Evolutionary conservation across 352 stramenopile species (phyloP).

Genomic region (Elongisporangium prolatum): DNA sequence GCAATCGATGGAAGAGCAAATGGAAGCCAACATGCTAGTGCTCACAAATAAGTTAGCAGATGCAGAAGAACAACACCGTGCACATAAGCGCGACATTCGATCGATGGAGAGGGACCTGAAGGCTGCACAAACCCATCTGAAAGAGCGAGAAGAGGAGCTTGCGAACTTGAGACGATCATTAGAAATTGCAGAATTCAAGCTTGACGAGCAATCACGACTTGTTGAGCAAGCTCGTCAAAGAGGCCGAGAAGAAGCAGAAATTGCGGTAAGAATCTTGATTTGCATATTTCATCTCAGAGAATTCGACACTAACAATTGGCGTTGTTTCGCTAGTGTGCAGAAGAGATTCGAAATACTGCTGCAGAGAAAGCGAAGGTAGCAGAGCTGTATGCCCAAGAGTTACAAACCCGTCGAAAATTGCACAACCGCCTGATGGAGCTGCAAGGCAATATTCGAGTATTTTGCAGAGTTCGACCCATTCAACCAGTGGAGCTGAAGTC

Average conservation of each 20-base stretch:
- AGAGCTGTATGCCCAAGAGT: conserved; percentile 66
- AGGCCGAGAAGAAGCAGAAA: conserved; percentile 39
- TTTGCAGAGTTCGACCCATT: conserved; percentile 88
- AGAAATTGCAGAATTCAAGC: conserved; percentile 29
- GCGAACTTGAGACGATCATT: conserved; percentile 19
- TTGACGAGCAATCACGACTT: conserved; percentile 25
- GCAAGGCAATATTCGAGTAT: conserved; percentile 92
- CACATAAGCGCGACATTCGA: conserved; percentile 50
- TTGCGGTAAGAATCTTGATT: conserved; percentile 31
- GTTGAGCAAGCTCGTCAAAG: conserved; percentile 28
- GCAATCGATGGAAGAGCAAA: conserved; percentile 23
- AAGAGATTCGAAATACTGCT: conserved; percentile 37
- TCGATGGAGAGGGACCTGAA: conserved; percentile 64
- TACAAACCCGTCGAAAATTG: conserved; percentile 70
- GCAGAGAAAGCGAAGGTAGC: conserved; percentile 57
- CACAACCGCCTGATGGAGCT: conserved; percentile 91
- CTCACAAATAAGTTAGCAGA: conserved; percentile 26
- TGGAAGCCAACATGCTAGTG: conserved; percentile 15
- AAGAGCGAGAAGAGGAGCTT: conserved; percentile 52
- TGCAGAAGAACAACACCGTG: conserved; percentile 42
- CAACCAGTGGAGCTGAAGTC: conserved; percentile 68
- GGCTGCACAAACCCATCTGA: conserved; percentile 32
- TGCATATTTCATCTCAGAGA: not conserved
- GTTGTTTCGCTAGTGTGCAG: conserved; percentile 25
- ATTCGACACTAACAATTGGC: not conserved